A percentile compares a stretch with the other conserved stretches of the same genome.
Evolutionary conservation across 352 stramenopile genomes (phyloP).

Genomic region (Phytopythium kandeliae): DNA sequence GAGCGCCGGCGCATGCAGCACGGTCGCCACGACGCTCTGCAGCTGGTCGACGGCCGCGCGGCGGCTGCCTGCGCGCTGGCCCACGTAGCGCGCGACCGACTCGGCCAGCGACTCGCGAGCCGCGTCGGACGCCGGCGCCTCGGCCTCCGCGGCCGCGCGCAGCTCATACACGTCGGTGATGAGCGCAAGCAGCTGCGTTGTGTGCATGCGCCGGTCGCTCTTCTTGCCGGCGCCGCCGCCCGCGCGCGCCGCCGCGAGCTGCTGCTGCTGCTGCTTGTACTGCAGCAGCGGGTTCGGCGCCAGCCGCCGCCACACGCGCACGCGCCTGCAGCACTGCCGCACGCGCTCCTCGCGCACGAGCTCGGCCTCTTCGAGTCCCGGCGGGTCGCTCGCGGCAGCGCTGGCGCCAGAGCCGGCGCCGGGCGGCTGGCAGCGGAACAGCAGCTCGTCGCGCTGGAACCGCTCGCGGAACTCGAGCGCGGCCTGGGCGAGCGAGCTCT

Average conservation of each 20-base stretch:
- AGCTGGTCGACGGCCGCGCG: slow-evolving; percentile 54
- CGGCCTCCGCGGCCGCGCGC: slow-evolving; percentile 30
- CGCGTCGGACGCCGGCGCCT: slow-evolving; percentile 11
- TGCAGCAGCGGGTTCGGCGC: slow-evolving; percentile 59
- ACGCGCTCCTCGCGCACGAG: slow-evolving; percentile 51
- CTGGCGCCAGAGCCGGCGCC: too few relatives aligned
- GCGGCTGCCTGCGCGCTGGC: slow-evolving; percentile 36
- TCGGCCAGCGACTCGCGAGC: slow-evolving; percentile 56
- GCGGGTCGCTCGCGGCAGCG: too few relatives aligned
- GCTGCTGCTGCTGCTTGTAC: slow-evolving; percentile 50
- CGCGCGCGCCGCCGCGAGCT: slow-evolving; percentile 14
- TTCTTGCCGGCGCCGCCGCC: slow-evolving; percentile 29
- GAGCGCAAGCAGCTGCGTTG: slow-evolving; percentile 55
- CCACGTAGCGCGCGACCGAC: slow-evolving; percentile 57
- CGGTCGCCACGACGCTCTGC: slow-evolving; percentile 38
- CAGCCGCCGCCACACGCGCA: slow-evolving; percentile 58
- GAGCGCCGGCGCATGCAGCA: slow-evolving; percentile 30
- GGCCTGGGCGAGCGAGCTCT: slow-evolving; percentile 45
- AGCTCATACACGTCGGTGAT: slow-evolving; percentile 79
- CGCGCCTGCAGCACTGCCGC: slow-evolving; percentile 69
- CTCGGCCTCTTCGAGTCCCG: slow-evolving; percentile 22
- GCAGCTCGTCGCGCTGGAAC: slow-evolving; percentile 34
- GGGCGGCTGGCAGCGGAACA: slow-evolving; percentile 51
- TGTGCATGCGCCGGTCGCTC: slow-evolving; percentile 62
- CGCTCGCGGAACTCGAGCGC: slow-evolving; percentile 40